Conservation (phyloP, 2,329 filamentous ascomycete species). For the Paraphoma sp. region DNA sequence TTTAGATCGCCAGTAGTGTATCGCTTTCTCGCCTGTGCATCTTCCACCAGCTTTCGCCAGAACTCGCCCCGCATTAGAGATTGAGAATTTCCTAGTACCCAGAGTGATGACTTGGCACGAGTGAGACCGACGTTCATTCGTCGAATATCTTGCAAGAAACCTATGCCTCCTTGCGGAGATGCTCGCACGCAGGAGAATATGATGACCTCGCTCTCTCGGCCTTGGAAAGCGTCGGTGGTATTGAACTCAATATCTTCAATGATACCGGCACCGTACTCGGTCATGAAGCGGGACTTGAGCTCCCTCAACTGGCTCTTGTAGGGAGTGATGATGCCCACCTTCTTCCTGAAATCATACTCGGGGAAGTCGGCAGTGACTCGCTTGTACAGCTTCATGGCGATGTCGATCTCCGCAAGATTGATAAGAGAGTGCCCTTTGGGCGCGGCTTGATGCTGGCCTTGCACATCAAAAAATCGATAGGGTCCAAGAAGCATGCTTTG, state of each 20-base stretch:
- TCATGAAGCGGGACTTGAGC: constrained; percentile 76
- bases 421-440: constrained; percentile 85
- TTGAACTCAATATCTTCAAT: constrained; percentile 91
- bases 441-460: constrained; percentile 84
- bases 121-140: constrained; percentile 99
- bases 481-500: constrained; percentile 80
- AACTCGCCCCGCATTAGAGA: constrained; percentile 87
- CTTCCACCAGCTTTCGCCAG: constrained; percentile 85
- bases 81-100: constrained; percentile 92
- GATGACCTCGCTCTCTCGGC: constrained; percentile 95
- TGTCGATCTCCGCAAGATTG: constrained; percentile 84
- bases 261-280: constrained; percentile 76
- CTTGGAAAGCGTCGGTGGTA: constrained; percentile 97
- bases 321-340: constrained; percentile 96
- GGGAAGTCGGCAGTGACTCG: constrained; percentile 76
- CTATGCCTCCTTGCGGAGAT: constrained; percentile 89
- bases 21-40: constrained; percentile 75
- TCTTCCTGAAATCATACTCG: constrained; percentile 74
- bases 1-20: constrained; percentile 75
- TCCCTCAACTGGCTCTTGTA: constrained; percentile 93
- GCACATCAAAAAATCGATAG: constrained; percentile 96
- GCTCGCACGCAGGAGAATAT: constrained; percentile 99
- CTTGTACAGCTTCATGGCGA: constrained; percentile 84
- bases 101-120: constrained; percentile 93
- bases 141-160: constrained; percentile 96